These are phyloP conservation scores for Elsinoe australis DNA, from an alignment of 2,329 filamentous ascomycete species.

Conservation along the genomic window DNA sequence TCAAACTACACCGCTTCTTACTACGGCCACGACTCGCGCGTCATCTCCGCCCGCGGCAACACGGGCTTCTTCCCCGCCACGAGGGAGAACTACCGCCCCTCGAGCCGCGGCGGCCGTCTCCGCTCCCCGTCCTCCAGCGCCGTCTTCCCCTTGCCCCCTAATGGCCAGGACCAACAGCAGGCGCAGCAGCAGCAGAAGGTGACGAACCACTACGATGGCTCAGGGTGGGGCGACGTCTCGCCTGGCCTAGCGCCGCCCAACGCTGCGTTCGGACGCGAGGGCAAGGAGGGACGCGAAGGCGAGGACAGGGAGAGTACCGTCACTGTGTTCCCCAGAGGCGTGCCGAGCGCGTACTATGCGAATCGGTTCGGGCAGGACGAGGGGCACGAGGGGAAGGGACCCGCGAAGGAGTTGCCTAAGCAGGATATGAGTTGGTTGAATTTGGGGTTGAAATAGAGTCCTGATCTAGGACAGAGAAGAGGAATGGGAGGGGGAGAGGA, in stretches of 20 bases:
- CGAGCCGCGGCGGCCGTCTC: slow-evolving; percentile 5
- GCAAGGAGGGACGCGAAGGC: slow-evolving; percentile 15
- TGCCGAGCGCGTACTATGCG: slow-evolving; percentile 28
- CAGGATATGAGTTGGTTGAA: slow-evolving; percentile 19
- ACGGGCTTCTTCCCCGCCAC: slow-evolving; percentile 42
- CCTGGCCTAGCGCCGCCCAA: slow-evolving; percentile 17
- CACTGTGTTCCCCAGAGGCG: slow-evolving; percentile 33
- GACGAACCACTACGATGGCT: slow-evolving; percentile 10
- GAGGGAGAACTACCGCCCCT: slow-evolving; percentile 26
- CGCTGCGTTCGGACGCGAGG: slow-evolving; percentile 18
- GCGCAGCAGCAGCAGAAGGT: neutral
- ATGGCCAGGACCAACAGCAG: slow-evolving; percentile 21
- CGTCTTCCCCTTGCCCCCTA: slow-evolving; percentile 21
- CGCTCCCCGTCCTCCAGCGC: neutral
- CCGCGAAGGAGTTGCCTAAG: slow-evolving; percentile 11
- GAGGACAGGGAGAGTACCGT: slow-evolving; percentile 24
- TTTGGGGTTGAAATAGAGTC: slow-evolving; percentile 14
- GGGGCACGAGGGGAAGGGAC: neutral
- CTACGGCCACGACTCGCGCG: slow-evolving; percentile 24
- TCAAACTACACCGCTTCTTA: slow-evolving; percentile 17
- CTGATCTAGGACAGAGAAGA: neutral
- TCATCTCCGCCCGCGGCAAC: slow-evolving; percentile 39
- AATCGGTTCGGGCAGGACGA: slow-evolving; percentile 17
- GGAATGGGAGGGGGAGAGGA: neutral
- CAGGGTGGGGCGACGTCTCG: slow-evolving; percentile 9